phyloP scores from a whole-genome alignment of 352 stramenopile species.

The Globisporangium solare region DNA sequence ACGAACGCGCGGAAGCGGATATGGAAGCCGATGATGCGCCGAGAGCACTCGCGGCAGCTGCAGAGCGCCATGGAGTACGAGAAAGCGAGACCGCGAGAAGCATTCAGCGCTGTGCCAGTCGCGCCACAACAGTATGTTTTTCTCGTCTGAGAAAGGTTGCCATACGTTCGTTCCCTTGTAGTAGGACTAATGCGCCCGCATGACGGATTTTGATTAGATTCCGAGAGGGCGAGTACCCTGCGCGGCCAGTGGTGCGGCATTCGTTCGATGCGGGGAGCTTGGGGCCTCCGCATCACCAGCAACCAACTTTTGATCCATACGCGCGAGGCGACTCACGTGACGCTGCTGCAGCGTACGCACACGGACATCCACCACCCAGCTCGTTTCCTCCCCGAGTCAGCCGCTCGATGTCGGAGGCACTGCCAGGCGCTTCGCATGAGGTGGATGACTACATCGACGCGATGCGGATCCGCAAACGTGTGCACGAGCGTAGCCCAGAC shows the following conservation, averaged over 20 bases:
- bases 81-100: slow-evolving; percentile 31
- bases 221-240: slow-evolving; percentile 34
- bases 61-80: slow-evolving; percentile 73
- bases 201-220: slow-evolving; percentile 7
- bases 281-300: slow-evolving; percentile 17
- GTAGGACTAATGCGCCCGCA: background rate
- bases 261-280: slow-evolving; percentile 71
- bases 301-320: slow-evolving; percentile 15
- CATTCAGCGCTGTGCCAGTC: slow-evolving; percentile 18
- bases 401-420: slow-evolving; percentile 69
- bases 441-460: slow-evolving; percentile 66
- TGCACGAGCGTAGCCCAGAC: slow-evolving; percentile 38
- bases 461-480: slow-evolving; percentile 62
- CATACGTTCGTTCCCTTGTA: slow-evolving; percentile 1
- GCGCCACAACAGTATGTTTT: slow-evolving; percentile 17
- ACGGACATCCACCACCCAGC: slow-evolving; percentile 8
- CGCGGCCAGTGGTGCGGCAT: slow-evolving; percentile 38
- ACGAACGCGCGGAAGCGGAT: slow-evolving; percentile 88
- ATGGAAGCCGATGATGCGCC: slow-evolving; percentile 88
- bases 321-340: slow-evolving; percentile 12
- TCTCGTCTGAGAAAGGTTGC: background rate
- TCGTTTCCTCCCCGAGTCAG: slow-evolving; percentile 33
- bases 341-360: slow-evolving; percentile 21
- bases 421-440: slow-evolving; percentile 23
- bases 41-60: slow-evolving; percentile 74